A percentile compares a stretch with the other conserved stretches of the same genome.
These are phyloP conservation scores for Mycosphaerella arachidis DNA, from an alignment of 2,329 filamentous ascomycete species.

Conservation along the genomic window DNA sequence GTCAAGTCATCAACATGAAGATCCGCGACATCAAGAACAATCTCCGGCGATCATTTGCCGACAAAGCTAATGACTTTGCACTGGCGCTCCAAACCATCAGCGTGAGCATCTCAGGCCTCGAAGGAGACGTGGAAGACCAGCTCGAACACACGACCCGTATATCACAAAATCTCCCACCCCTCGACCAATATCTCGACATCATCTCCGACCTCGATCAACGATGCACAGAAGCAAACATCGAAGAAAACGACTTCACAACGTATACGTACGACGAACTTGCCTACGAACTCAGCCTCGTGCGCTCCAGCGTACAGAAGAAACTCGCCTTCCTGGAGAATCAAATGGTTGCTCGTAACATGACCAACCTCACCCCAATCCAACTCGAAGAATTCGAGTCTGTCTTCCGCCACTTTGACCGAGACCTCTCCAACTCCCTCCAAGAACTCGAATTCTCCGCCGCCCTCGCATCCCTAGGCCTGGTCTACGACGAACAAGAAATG, in stretches of 20 bases:
- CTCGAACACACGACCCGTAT: conserved; percentile 79
- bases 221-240: conserved; percentile 94
- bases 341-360: conserved; percentile 97
- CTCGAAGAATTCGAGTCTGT: conserved; percentile 98
- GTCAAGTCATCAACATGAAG: conserved; percentile 94
- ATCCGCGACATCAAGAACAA: conserved; percentile 98
- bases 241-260: conserved; percentile 99
- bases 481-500: conserved; percentile 98
- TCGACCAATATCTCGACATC: conserved; percentile 86
- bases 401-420: conserved; percentile 95
- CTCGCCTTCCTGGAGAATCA: conserved; percentile 96
- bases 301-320: conserved; percentile 91
- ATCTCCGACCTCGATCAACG: conserved; percentile 83
- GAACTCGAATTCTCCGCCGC: conserved; percentile 96
- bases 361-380: conserved; percentile 95
- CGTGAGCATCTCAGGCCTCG: conserved; percentile 89
- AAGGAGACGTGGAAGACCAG: conserved; percentile 95
- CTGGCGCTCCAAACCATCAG: conserved; percentile 92
- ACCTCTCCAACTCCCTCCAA: conserved; percentile 80
- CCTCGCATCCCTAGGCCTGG: conserved; percentile 86
- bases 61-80: conserved; percentile 98
- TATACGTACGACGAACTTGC: conserved; percentile 95
- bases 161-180: conserved; percentile 75
- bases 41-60: conserved; percentile 85
- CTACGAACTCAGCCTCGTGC: conserved; percentile 89